phyloP scores from a whole-genome alignment of 2,329 filamentous ascomycete species.

The Alternaria postmessia region DNA sequence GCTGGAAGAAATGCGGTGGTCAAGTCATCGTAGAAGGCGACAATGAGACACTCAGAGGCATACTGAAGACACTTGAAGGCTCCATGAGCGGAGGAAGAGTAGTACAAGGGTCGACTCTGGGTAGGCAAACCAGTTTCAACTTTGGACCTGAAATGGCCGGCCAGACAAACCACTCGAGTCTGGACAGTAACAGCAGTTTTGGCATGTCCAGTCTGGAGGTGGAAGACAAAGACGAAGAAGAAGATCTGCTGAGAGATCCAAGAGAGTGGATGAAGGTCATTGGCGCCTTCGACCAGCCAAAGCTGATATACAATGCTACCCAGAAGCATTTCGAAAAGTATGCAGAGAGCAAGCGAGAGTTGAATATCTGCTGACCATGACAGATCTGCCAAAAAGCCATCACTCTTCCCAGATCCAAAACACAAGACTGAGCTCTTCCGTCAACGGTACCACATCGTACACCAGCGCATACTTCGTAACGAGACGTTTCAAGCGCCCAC shows the following conservation, averaged over 20 bases:
- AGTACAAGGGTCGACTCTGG: conserved; percentile 62
- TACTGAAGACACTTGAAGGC: conserved; percentile 83
- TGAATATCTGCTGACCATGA: conserved; percentile 18
- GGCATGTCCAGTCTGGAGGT: conserved; percentile 60
- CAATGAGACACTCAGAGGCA: conserved; percentile 73
- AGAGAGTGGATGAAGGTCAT: conserved; percentile 86
- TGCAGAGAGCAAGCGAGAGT: conserved; percentile 5
- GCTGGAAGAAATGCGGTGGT: conserved; percentile 89
- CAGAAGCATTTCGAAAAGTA: conserved; percentile 93
- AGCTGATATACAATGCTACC: conserved; percentile 74
- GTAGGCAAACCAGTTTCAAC: conserved; percentile 70
- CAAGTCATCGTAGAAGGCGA: conserved; percentile 91
- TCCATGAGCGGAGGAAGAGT: conserved; percentile 88
- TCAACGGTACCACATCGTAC: conserved; percentile 89
- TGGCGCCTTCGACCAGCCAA: conserved; percentile 84
- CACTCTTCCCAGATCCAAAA: conserved; percentile 72
- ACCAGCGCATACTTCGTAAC: conserved; percentile 90
- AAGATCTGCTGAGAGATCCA: conserved; percentile 71
- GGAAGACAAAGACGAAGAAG: conserved; percentile 64
- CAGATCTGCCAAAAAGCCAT: conserved; percentile 52
- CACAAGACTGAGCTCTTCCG: conserved; percentile 88
- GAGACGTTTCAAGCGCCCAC: conserved; percentile 89
- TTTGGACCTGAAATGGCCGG: conserved; percentile 58
- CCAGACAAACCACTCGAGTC: conserved; percentile 40
- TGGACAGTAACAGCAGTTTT: conserved; percentile 72